phyloP scores from a whole-genome alignment of 805 yeast genomes.

The Ogataea siamensis region DNA sequence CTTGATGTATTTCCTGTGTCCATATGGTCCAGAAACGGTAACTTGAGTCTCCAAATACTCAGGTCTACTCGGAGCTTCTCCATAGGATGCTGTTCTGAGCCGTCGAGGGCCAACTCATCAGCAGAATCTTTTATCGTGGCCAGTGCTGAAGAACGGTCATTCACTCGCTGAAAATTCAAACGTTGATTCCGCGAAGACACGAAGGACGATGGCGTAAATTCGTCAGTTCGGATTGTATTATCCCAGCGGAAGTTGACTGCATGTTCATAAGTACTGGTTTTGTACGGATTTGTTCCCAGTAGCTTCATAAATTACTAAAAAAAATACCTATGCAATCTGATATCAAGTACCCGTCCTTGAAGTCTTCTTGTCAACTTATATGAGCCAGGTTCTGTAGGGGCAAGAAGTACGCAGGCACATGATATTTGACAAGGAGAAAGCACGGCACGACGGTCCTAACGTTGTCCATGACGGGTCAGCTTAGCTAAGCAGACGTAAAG shows the following conservation, averaged over 20 bases:
- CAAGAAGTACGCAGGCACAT: too few species aligned
- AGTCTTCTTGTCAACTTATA: too few species aligned
- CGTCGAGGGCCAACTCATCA: constrained; percentile 6
- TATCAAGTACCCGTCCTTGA: too few species aligned
- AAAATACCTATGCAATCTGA: too few species aligned
- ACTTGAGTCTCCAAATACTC: constrained; percentile 1
- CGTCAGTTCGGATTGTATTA: neutral
- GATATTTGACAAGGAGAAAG: too few species aligned
- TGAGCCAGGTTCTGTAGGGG: too few species aligned
- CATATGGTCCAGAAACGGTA: constrained; percentile 1
- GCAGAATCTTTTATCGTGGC: constrained; percentile 14
- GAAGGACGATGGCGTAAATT: constrained; percentile 19
- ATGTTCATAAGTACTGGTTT: neutral
- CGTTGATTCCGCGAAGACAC: constrained; percentile 19
- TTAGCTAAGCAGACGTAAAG: neutral
- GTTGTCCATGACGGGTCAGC: too few species aligned
- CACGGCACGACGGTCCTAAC: too few species aligned
- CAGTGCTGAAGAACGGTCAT: constrained; percentile 15
- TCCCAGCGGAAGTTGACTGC: constrained; percentile 13
- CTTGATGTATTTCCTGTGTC: neutral
- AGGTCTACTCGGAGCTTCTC: constrained; percentile 4
- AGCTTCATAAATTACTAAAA: constrained; percentile 5
- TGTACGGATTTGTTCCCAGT: constrained; percentile 15
- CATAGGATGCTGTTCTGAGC: neutral
- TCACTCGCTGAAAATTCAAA: constrained; percentile 22